Base-by-base conservation (phyloP, 2,329 filamentous ascomycete genomes). In the Penicillium sp. region DNA sequence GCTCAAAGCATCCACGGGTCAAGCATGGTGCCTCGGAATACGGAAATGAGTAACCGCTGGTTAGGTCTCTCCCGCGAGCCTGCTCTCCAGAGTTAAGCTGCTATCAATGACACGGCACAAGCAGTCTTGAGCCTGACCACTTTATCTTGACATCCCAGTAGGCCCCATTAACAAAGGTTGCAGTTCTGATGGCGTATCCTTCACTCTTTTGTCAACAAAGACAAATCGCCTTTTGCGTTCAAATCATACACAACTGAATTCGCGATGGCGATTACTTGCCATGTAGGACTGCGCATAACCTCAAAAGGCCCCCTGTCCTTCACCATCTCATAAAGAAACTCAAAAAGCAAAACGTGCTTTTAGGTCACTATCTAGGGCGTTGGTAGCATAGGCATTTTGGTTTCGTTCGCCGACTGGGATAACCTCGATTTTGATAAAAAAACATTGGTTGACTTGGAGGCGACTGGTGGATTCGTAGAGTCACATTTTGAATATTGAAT, bases 231-330 rank as follows among this genome's bases (percentile, higher is more conserved):
- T 31, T 31, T 31, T 31, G 29, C 29, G 14, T 43, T 24, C n/a
- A 46, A 27, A 9, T 16, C 38, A 46, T 52, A 40, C 21, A 46
- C 49, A 29, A 52, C 39, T n/a, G 31, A 27, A 40, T 45, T 52
- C 11, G 49, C 18, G 21, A 52, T 46, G 4, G 34, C 43, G 21
- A 52, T 40, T 7, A 22, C 49, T 47, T 47, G 39, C 34, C 34
- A 47, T 21, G 36, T 43, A 29, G 6, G 21, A 29, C 43, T 47
- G 21, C n/a, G 43, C 27, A 36, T 40, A 47, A 10, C 8, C 24
- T 21, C 14, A n/a, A 29, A 45, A 52, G 4, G 14, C 27, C 14
- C 46, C 34, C 29, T 45, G 16, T 46, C 43, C 49, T 34, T 34
- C 18, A 1, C 46, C 22, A 16, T 47, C 43, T 13, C 34, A 14